Conservation (phyloP, 768 basidiomycete species). For the Hygrocybe punicea region DNA sequence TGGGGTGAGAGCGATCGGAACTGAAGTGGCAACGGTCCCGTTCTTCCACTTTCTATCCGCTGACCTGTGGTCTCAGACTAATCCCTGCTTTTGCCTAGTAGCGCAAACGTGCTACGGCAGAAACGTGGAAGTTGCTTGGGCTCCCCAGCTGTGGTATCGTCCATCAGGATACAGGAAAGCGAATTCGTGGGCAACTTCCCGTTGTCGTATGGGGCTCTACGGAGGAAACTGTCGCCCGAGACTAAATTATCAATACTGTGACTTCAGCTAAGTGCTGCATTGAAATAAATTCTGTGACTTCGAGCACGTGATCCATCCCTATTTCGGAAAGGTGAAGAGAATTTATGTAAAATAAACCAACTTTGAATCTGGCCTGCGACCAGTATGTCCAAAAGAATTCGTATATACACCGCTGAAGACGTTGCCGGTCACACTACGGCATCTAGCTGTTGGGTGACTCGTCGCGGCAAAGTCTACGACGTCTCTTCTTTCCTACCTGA, state of each 20-base stretch:
- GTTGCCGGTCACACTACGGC: conserved; percentile 58
- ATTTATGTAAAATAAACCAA: conserved; percentile 20
- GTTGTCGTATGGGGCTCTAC: too few relatives aligned
- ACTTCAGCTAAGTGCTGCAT: too few relatives aligned
- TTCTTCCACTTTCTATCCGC: too few relatives aligned
- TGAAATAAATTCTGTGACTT: too few relatives aligned
- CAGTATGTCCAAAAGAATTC: conserved; percentile 70
- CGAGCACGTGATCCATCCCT: too few relatives aligned
- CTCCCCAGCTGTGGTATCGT: conserved; percentile 9
- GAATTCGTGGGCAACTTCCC: too few relatives aligned
- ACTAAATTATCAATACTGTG: too few relatives aligned
- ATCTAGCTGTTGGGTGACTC: conserved; percentile 77
- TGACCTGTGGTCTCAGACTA: not conserved
- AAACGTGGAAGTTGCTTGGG: not conserved
- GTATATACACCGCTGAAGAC: conserved; percentile 74
- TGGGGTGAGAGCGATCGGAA: too few relatives aligned
- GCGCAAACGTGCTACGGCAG: conserved; percentile 2
- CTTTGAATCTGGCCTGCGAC: too few relatives aligned
- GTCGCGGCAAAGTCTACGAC: conserved; percentile 83
- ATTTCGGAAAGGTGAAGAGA: too few relatives aligned
- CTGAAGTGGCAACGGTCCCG: too few relatives aligned
- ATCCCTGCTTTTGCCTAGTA: conserved; percentile 1
- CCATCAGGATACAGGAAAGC: not conserved
- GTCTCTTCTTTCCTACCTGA: conserved; percentile 79
- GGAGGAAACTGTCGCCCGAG: too few relatives aligned